Evolutionary conservation across 2,329 filamentous ascomycete genomes (phyloP), one percentile per base, ranked within the genome.

Genomic region (Aspergillus sp.): DNA sequence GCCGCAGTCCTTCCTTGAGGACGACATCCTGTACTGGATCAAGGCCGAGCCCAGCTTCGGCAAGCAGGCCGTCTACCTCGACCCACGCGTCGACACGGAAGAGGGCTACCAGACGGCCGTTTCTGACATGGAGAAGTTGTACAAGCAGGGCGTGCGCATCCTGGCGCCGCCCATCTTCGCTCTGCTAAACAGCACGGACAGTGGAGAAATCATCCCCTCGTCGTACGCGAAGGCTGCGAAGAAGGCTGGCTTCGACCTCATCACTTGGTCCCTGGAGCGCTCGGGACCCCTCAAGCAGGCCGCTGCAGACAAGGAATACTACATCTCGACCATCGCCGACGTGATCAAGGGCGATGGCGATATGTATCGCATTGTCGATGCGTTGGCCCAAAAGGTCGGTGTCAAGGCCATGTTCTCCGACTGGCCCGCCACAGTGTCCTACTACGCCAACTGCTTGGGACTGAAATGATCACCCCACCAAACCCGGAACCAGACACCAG

Each of bases 321-420:
- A 57, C 17, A 22, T 64, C n/a, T 43, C 57, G 34, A 58, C 62
- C 1, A 52, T 64, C 22, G 53, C 61, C 0, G 42, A 49, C 5
- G 51, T 54, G 1, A 41, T 64, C 41, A 58, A 22, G 12, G 56
- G 56, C n/a, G 62, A 64, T 15, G 62, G 62, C 30, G 62, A 64
- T 15, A 61, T 64, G 58, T 64, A 64, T 48, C 60, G 60, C 32
- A 64, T 64, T 24, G 58, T 64, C 5, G 62, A 64, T 49, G 62
- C 56, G n/a, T 20, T 64, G 48, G 58, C 61, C 15, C 60, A 47
- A 20, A 64, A 64, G 58, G 62, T 62, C 9, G 60, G 60, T 8
- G 62, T 64, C 20, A 57, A 50, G 32, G 60, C 48, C 3, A 62
- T 64, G 15, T 64, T 63, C 48, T 64, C 62, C 15, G 62, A 64